Evolutionary conservation across 345 rosid genomes (phyloP).

Genomic region (Tarenaya hassleriana): DNA sequence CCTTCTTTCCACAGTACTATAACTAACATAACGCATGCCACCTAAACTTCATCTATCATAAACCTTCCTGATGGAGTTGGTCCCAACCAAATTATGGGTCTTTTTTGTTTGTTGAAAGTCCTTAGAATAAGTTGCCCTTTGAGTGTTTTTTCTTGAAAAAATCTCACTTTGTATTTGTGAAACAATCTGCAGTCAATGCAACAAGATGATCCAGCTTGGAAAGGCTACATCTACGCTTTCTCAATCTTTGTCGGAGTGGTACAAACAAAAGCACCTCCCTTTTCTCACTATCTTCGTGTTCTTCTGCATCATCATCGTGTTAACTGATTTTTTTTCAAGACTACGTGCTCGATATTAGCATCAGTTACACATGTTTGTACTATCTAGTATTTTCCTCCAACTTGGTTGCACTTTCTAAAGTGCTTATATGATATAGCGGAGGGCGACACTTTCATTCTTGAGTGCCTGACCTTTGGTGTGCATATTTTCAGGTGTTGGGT

Average conservation of each 20-base stretch:
- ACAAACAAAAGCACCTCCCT: constrained; percentile 3
- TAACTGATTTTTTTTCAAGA: background rate
- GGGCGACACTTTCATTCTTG: no score
- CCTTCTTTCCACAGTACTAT: background rate
- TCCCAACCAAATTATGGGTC: no score
- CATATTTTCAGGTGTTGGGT: constrained; percentile 59
- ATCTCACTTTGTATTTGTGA: constrained; percentile 20
- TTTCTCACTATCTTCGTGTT: constrained; percentile 3
- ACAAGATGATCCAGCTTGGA: constrained; percentile 84
- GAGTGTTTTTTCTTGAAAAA: constrained; percentile 16
- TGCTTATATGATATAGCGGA: no score
- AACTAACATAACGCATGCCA: constrained; percentile 11
- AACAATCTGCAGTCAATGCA: constrained; percentile 88
- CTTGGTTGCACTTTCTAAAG: background rate
- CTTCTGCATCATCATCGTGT: constrained; percentile 14
- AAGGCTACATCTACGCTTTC: constrained; percentile 57
- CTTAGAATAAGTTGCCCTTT: constrained; percentile 15
- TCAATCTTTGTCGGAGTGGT: constrained; percentile 21
- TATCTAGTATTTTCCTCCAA: background rate
- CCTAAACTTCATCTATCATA: background rate
- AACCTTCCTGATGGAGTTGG: no score
- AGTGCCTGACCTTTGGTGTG: constrained; percentile 20
- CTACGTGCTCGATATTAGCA: constrained; percentile 17
- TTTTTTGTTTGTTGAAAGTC: background rate
- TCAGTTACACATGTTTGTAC: background rate